Conservation (phyloP, 108 stramenopile species). For the Skeletonema menzelii region DNA sequence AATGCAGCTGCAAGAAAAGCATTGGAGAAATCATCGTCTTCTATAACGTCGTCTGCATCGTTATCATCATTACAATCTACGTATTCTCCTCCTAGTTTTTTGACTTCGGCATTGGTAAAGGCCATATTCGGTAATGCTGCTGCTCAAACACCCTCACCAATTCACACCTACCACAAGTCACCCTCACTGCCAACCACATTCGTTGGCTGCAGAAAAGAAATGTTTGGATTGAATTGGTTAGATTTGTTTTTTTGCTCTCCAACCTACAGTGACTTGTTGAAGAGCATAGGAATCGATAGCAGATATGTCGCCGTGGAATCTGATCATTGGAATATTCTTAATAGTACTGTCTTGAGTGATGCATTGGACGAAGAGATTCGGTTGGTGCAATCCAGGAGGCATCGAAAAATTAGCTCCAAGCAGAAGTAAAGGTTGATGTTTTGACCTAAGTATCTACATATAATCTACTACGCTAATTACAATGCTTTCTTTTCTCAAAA, state of each 20-base stretch:
- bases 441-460: too few species aligned
- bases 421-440: not conserved
- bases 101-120: constrained; percentile 36
- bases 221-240: constrained; percentile 55
- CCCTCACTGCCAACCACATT: constrained; percentile 46
- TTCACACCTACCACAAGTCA: constrained; percentile 25
- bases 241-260: constrained; percentile 59
- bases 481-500: not conserved
- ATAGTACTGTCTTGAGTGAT: constrained; percentile 34
- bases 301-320: constrained; percentile 36
- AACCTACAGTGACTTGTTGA: constrained; percentile 32
- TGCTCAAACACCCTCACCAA: constrained; percentile 47
- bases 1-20: not conserved
- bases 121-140: constrained; percentile 30
- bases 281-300: constrained; percentile 24
- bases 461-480: not conserved
- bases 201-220: constrained; percentile 56
- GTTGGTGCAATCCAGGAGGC: not conserved
- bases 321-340: constrained; percentile 68
- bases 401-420: not conserved
- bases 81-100: constrained; percentile 19
- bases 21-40: not conserved
- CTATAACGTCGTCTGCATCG: not conserved
- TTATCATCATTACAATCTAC: not conserved
- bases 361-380: constrained; percentile 38